Percentiles rank a stretch among this genome's conserved stretches.
phyloP scores from a whole-genome alignment of 768 basidiomycete species.

The Russula ochroleuca region DNA sequence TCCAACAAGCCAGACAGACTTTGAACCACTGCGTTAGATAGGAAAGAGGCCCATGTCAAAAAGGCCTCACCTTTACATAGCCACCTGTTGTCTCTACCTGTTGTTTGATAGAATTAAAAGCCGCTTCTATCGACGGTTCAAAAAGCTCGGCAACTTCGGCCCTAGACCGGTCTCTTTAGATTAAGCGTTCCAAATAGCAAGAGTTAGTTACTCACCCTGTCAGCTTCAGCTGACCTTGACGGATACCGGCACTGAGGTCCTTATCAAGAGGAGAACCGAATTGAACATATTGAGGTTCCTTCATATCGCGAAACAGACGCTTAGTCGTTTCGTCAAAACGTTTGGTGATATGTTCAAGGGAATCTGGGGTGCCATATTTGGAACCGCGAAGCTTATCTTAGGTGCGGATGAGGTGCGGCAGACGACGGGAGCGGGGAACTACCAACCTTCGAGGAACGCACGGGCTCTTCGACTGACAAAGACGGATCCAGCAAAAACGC shows the following conservation, averaged over 20 bases:
- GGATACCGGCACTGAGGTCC: constrained; percentile 63
- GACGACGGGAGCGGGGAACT: constrained; percentile 1
- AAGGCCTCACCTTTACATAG: constrained; percentile 50
- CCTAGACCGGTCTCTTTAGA: constrained; percentile 27
- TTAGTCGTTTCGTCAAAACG: constrained; percentile 83
- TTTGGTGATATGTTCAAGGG: constrained; percentile 74
- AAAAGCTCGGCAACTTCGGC: constrained; percentile 64
- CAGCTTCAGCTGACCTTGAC: constrained; percentile 66
- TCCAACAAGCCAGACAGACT: constrained; percentile 83
- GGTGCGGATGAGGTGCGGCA: constrained; percentile 7
- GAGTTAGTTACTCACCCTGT: constrained; percentile 48
- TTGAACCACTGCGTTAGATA: neutral
- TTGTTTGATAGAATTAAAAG: constrained; percentile 59
- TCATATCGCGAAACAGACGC: constrained; percentile 65
- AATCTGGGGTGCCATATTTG: constrained; percentile 65
- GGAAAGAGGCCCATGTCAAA: constrained; percentile 4
- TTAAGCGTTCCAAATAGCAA: neutral
- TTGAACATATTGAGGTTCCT: constrained; percentile 63
- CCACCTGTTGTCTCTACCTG: constrained; percentile 69
- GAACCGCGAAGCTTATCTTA: constrained; percentile 69
- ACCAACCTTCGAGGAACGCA: constrained; percentile 63
- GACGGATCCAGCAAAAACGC: constrained; percentile 77
- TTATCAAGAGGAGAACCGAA: constrained; percentile 80
- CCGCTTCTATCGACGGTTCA: constrained; percentile 74
- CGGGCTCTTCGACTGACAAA: constrained; percentile 75